Conservation (phyloP, 2,329 filamentous ascomycete species). For the Apiospora hydei region DNA sequence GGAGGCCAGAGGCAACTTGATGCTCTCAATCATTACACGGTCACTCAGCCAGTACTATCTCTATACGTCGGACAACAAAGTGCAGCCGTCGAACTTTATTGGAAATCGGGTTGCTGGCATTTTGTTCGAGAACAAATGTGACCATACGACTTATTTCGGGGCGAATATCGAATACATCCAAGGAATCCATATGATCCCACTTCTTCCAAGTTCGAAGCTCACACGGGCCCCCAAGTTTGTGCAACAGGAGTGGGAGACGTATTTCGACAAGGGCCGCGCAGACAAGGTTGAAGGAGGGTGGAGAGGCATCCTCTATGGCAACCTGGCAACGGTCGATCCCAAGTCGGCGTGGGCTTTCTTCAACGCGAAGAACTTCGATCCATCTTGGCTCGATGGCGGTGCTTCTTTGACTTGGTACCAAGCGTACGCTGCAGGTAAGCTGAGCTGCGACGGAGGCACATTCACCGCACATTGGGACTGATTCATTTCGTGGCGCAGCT, state of each 20-base stretch:
- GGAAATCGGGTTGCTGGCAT: slow-evolving; percentile 77
- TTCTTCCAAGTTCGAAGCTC: slow-evolving; percentile 68
- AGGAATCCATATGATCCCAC: slow-evolving; percentile 77
- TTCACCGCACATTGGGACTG: not conserved
- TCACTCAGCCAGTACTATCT: slow-evolving; percentile 84
- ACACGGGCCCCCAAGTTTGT: slow-evolving; percentile 76
- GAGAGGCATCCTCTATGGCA: slow-evolving; percentile 85
- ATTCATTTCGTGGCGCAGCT: slow-evolving; percentile 30
- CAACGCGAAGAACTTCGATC: slow-evolving; percentile 68
- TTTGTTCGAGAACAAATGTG: slow-evolving; percentile 93
- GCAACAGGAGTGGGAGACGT: slow-evolving; percentile 80
- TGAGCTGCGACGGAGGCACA: not conserved
- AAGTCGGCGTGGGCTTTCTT: slow-evolving; percentile 78
- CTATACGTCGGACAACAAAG: slow-evolving; percentile 71
- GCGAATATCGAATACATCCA: slow-evolving; percentile 73
- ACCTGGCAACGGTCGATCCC: slow-evolving; percentile 80
- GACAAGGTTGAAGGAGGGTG: slow-evolving; percentile 76
- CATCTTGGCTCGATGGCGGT: slow-evolving; percentile 79
- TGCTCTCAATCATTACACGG: slow-evolving; percentile 80
- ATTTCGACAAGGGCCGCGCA: slow-evolving; percentile 74
- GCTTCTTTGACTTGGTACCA: slow-evolving; percentile 87
- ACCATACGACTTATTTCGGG: slow-evolving; percentile 92
- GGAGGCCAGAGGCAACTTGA: slow-evolving; percentile 82
- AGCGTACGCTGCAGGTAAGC: slow-evolving; percentile 76
- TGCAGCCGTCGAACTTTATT: slow-evolving; percentile 78